These are phyloP conservation scores for Trichophaea hybrida DNA, from an alignment of 2,329 filamentous ascomycete species.

Conservation along the genomic window DNA sequence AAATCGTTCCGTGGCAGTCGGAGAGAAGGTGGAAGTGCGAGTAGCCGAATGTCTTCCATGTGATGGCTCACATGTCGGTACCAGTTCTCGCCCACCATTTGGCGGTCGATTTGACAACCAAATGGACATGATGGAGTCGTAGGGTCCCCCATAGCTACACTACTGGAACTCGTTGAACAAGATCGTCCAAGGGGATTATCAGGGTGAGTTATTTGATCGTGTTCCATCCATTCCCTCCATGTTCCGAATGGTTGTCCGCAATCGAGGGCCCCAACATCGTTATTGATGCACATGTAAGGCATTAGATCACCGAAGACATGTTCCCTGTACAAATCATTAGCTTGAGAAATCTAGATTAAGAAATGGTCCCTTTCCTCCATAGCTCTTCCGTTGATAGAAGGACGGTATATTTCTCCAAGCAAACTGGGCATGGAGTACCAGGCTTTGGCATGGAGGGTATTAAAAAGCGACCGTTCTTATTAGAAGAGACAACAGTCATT, in stretches of 20 bases:
- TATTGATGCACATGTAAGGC: neutral
- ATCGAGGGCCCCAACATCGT: neutral
- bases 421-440: neutral
- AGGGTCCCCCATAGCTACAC: too few species aligned
- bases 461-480: neutral
- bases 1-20: neutral
- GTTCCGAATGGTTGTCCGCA: neutral
- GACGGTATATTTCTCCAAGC: neutral
- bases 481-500: neutral
- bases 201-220: neutral
- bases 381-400: neutral
- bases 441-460: neutral
- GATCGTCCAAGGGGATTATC: neutral
- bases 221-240: neutral
- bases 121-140: neutral
- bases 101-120: neutral
- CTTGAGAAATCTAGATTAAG: neutral
- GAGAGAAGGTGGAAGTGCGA: neutral
- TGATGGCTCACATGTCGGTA: neutral
- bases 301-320: neutral
- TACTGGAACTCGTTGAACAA: neutral
- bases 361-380: neutral
- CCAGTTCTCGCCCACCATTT: neutral
- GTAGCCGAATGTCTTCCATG: neutral
- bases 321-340: neutral